Conservation (phyloP, 2,329 filamentous ascomycete genomes). For the Calonectria pseudoreteaudii region DNA sequence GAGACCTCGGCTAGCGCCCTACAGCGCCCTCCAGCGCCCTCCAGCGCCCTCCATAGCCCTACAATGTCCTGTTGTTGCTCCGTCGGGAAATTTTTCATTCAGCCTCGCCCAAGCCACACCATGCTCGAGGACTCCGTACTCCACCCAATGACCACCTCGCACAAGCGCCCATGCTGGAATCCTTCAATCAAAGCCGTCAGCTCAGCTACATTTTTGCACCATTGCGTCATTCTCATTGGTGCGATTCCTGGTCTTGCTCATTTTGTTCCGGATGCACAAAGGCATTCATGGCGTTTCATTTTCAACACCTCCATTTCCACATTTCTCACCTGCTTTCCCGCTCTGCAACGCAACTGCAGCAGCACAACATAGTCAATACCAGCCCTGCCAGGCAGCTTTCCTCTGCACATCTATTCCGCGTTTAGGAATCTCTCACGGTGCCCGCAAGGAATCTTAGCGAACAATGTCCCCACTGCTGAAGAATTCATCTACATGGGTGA, state of each 20-base stretch:
- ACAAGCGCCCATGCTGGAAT: neutral
- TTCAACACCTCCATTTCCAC: neutral
- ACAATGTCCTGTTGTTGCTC: neutral
- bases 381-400: neutral
- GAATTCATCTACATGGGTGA: neutral
- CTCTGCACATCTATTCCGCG: no score
- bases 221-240: neutral
- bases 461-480: neutral
- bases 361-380: neutral
- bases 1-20: neutral
- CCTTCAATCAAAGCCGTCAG: neutral
- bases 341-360: neutral
- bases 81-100: neutral
- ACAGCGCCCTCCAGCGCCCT: neutral
- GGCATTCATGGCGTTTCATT: neutral
- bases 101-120: constrained; percentile 5
- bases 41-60: neutral
- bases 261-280: neutral
- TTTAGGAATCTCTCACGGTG: neutral
- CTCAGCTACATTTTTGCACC: neutral
- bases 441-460: neutral
- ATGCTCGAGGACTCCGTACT: neutral
- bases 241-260: neutral
- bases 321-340: neutral
- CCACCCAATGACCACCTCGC: neutral